Evolutionary conservation across 129 eudicot genomes (phyloP).

Genomic region (Rutidosis leptorrhynchoides): DNA sequence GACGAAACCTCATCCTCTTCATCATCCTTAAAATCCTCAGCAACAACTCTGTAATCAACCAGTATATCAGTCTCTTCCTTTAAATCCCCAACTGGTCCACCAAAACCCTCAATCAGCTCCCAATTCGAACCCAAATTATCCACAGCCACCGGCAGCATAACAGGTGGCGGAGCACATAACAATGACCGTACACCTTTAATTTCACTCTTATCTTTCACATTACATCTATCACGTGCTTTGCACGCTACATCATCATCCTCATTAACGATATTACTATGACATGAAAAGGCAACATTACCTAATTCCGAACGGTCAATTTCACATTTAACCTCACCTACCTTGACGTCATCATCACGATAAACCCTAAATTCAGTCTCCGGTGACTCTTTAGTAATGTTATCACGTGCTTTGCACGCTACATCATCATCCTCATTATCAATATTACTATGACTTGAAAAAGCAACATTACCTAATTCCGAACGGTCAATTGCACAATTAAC

Average conservation of each 20-base stretch:
- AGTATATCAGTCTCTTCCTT: conserved; percentile 1
- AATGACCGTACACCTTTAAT: conserved; percentile 54
- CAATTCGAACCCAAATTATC: conserved; percentile 44
- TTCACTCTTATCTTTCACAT: conserved; percentile 29
- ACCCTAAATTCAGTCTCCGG: conserved; percentile 22
- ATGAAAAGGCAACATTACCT: background rate
- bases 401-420: background rate
- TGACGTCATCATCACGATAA: conserved; percentile 11
- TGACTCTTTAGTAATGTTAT: conserved; percentile 2
- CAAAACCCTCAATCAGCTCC: conserved; percentile 43
- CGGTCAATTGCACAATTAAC: conserved; percentile 2
- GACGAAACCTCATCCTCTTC: conserved; percentile 25
- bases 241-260: conserved; percentile 5
- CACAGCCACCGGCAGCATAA: conserved; percentile 15
- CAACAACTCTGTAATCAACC: conserved; percentile 5
- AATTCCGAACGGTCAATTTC: conserved; percentile 1
- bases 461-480: background rate
- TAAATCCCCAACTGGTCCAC: conserved; percentile 22
- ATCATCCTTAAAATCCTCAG: conserved; percentile 4
- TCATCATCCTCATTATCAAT: background rate
- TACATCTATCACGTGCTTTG: conserved; percentile 8
- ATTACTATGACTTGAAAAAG: background rate
- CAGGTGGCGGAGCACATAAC: conserved; percentile 46
- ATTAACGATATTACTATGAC: background rate
- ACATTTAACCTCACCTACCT: conserved; percentile 7